Base-by-base conservation (phyloP, 306 rosid species). In the Rubus idaeus region DNA sequence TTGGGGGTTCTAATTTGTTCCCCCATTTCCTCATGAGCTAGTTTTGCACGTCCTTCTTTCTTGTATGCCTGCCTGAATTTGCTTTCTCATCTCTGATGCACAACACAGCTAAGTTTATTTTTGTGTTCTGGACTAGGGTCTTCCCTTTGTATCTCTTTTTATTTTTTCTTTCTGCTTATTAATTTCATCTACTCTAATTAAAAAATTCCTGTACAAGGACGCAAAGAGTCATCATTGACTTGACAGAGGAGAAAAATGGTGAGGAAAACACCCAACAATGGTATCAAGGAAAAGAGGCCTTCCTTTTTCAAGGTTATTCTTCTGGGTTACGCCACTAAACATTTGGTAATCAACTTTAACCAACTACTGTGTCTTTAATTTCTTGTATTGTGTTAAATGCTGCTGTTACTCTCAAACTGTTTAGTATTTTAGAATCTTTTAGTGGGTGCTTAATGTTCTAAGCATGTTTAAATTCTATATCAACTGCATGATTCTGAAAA, bases 291-390 rank as follows among this genome's bases (percentile, higher is more conserved):
- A 45, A 65, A 40, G 50, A 6, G 23, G 30, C 70, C 70, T 40
- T 39, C 70, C 21, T 65, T 65, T 45, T 65, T 41, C 70, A 41
- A 9, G 70, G n/a, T 65, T 40, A 39, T 65, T 41, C 5, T 65
- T 39, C 14, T 30, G 3, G 70, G 49, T 5, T 65, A 41, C 50
- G 17, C 21, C 70, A 65, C 70, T 16, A 6, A 41, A 17, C 7
- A 40, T 65, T 41, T 65, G 70, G 70, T 65, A 65, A 65, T 39
- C n/a, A 39, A 17, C 41, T 65, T 52, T 0, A 52, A 16, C 49
- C 70, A n/a, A n/a, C 30, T 18, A 65, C 70, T 8, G 23, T 18
- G 2, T 65, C 39, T 65, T 39, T 40, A 16, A 3, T n/a, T 65
- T 17, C 14, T 7, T 9, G 50, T n/a, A 18, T 65, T n/a, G 12